Base-by-base conservation (phyloP, 1,284 basidiomycete species). In the Cutaneotrichosporon sp. region DNA sequence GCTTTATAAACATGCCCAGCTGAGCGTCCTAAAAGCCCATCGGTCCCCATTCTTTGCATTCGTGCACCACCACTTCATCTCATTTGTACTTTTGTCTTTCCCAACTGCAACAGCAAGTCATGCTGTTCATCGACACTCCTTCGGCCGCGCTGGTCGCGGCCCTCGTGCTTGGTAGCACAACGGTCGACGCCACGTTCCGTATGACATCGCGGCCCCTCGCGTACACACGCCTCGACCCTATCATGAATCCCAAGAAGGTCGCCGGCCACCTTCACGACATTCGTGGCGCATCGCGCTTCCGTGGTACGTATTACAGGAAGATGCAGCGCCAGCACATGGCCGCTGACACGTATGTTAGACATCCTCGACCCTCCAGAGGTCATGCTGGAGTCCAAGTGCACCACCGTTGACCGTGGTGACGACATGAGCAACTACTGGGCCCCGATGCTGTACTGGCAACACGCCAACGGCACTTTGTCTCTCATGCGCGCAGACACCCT, bases 171-270 rank as follows among this genome's bases (percentile, higher is more conserved):
- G 17, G 36, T 37, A 14, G 15, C 36, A 37, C 36, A 14, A 14
- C 36, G 4, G 36, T 37, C 36, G 36, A 37, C 15, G 15, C 36
- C 36, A n/a, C 36, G 8, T 18, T n/a, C 15, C 17, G 15, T 7
- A 18, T 37, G 36, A 37, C 8, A 4, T 37, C 17, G 14, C 36
- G 63, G n/a, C 43, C 58, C 10, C 52, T 65, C 8, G 56, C 65
- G 0, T 50, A 77, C 44, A 58, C 66, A 1, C 62, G 76, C 12
- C 58, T 76, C 47, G 77, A 78, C 54, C 73, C 77, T 1, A 76
- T 78, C 58, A 67, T 77, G 53, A 61, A 61, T 20, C 72, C 72
- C 4, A 67, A 65, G 18, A 55, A 15, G 2, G 54, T 73, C 21
- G 65, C 68, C 3, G 54, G 55, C 3, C 77, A 78, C 52, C 63